A percentile compares a stretch with the other conserved stretches of the same genome.
Conservation (phyloP, 192 early-diverging fungal genomes). For the Podila verticillata region DNA sequence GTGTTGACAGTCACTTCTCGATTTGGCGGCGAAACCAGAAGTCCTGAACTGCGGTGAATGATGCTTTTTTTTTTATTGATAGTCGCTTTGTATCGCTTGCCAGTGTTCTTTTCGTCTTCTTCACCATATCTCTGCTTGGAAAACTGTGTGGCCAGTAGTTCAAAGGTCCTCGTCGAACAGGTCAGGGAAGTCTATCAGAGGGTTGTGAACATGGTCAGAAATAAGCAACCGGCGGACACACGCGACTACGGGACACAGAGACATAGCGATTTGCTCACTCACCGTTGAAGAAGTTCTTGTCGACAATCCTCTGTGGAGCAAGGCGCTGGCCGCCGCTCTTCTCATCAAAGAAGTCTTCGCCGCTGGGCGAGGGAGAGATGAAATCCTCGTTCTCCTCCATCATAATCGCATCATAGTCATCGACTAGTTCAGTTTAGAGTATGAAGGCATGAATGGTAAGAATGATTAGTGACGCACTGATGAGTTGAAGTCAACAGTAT, state of each 20-base stretch:
- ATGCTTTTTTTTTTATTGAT: no score
- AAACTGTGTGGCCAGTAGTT: no score
- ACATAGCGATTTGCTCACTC: no score
- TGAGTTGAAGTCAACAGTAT: background rate
- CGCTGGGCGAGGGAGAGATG: background rate
- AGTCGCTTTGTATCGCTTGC: no score
- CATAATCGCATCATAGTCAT: constrained; percentile 5
- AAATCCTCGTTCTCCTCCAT: constrained; percentile 6
- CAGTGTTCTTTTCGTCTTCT: no score
- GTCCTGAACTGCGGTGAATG: no score
- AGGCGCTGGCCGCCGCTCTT: background rate
- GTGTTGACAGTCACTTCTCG: no score
- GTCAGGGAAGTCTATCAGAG: constrained; percentile 4
- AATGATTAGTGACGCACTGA: background rate
- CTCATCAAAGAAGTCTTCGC: constrained; percentile 3
- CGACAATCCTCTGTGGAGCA: constrained; percentile 6
- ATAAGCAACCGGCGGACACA: background rate
- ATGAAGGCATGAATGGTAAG: background rate
- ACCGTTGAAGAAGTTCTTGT: constrained; percentile 10
- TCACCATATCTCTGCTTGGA: no score
- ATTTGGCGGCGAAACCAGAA: no score
- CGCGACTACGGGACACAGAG: no score
- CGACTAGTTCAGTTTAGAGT: background rate
- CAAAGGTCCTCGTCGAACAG: constrained; percentile 1
- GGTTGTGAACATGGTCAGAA: background rate